phyloP scores from a whole-genome alignment of 352 stramenopile genomes.

The Globisporangium splendens region DNA sequence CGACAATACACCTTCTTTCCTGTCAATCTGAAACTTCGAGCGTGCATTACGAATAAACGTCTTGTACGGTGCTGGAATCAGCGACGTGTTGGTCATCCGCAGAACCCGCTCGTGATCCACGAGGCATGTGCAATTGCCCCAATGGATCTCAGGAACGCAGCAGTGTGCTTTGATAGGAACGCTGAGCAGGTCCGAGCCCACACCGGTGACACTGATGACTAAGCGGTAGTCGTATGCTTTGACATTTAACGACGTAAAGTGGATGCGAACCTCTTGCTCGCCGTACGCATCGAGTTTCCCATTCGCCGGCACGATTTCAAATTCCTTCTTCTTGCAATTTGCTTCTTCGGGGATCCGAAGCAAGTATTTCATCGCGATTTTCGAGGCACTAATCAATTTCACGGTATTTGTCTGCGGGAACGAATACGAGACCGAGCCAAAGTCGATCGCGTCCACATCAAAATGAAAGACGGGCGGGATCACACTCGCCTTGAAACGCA shows the following conservation, averaged over 20 bases:
- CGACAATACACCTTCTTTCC: constrained; percentile 82
- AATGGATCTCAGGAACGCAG: constrained; percentile 86
- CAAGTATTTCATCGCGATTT: constrained; percentile 90
- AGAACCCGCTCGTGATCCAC: constrained; percentile 72
- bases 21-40: constrained; percentile 91
- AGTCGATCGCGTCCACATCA: constrained; percentile 88
- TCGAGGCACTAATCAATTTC: constrained; percentile 91
- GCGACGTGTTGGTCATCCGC: constrained; percentile 83
- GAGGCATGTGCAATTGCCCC: constrained; percentile 89
- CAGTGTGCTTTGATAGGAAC: constrained; percentile 90
- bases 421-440: constrained; percentile 90
- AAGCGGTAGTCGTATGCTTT: constrained; percentile 92
- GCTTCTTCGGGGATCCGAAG: constrained; percentile 91
- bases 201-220: constrained; percentile 87
- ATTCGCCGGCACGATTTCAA: constrained; percentile 71
- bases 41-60: constrained; percentile 91
- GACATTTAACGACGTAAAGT: constrained; percentile 86
- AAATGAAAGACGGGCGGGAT: constrained; percentile 94
- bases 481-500: constrained; percentile 87
- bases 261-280: constrained; percentile 77
- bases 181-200: constrained; percentile 87
- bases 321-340: constrained; percentile 88
- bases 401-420: constrained; percentile 77
- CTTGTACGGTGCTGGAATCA: constrained; percentile 91
- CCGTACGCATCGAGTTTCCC: constrained; percentile 82